phyloP scores from a whole-genome alignment of 2,329 filamentous ascomycete genomes.

The Trichoderma aggressivum region DNA sequence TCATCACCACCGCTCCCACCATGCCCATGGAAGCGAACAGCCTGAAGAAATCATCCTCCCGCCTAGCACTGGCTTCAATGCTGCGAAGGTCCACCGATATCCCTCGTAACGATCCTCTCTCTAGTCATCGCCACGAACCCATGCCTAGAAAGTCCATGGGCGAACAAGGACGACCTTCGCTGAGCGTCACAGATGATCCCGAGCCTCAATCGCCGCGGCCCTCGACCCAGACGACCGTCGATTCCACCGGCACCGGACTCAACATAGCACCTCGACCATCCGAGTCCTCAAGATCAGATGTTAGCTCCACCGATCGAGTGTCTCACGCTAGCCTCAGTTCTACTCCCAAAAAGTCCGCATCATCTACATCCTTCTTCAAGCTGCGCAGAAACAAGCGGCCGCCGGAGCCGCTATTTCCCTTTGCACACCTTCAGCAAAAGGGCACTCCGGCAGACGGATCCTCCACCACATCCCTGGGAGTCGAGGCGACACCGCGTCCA shows the following conservation, averaged over 20 bases:
- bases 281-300: constrained; percentile 88
- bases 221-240: constrained; percentile 29
- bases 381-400: constrained; percentile 75
- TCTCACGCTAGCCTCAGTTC: constrained; percentile 57
- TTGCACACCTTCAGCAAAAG: constrained; percentile 77
- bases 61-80: constrained; percentile 52
- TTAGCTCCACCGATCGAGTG: constrained; percentile 67
- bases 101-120: constrained; percentile 31
- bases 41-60: constrained; percentile 53
- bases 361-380: constrained; percentile 74
- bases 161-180: constrained; percentile 31
- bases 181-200: constrained; percentile 56
- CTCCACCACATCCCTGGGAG: constrained; percentile 43
- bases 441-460: constrained; percentile 40
- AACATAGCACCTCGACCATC: constrained; percentile 43
- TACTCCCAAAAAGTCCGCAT: constrained; percentile 57
- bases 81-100: constrained; percentile 52
- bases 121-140: background rate
- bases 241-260: constrained; percentile 44
- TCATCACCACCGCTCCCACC: constrained; percentile 90
- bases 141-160: constrained; percentile 39
- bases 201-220: constrained; percentile 45
- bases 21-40: constrained; percentile 61
- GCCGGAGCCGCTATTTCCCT: constrained; percentile 74
- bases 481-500: constrained; percentile 34